Percentiles rank a stretch among this genome's conserved stretches.
These are phyloP conservation scores for Botrytis porri DNA, from an alignment of 2,329 filamentous ascomycete genomes.

Conservation along the genomic window DNA sequence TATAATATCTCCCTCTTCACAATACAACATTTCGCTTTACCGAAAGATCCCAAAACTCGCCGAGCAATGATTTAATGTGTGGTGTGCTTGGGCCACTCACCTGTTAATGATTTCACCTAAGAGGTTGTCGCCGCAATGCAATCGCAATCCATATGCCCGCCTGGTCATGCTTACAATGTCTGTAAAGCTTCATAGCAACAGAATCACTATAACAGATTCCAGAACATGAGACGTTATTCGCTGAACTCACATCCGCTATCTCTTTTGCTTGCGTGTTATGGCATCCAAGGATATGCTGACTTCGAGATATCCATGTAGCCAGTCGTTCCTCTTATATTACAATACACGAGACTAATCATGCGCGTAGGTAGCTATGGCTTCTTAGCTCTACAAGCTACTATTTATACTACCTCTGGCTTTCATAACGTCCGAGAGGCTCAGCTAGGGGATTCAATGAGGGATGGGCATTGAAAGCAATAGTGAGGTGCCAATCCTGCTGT, in stretches of 20 bases:
- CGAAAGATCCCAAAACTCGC: neutral
- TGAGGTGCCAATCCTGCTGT: neutral
- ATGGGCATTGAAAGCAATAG: neutral
- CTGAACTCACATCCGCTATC: neutral
- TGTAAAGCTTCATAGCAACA: neutral
- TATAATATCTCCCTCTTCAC: neutral
- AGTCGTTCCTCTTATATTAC: neutral
- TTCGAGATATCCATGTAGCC: slow-evolving; percentile 1
- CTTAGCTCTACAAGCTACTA: neutral
- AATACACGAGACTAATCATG: neutral
- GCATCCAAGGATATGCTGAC: slow-evolving; percentile 7
- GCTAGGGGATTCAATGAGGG: neutral
- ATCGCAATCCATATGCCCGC: neutral
- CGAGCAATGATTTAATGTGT: neutral
- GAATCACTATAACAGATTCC: slow-evolving; percentile 1
- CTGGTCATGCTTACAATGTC: neutral
- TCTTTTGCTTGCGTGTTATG: neutral
- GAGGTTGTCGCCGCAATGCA: neutral
- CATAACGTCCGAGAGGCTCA: neutral
- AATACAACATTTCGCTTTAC: neutral
- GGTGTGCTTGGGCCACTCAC: neutral
- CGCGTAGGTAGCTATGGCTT: neutral
- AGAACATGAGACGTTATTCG: slow-evolving; percentile 3
- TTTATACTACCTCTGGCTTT: neutral
- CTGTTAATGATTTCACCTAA: neutral